Evolutionary conservation across 176 grass and related monocot genomes (phyloP).

Genomic region (Aegilops speltoides): DNA sequence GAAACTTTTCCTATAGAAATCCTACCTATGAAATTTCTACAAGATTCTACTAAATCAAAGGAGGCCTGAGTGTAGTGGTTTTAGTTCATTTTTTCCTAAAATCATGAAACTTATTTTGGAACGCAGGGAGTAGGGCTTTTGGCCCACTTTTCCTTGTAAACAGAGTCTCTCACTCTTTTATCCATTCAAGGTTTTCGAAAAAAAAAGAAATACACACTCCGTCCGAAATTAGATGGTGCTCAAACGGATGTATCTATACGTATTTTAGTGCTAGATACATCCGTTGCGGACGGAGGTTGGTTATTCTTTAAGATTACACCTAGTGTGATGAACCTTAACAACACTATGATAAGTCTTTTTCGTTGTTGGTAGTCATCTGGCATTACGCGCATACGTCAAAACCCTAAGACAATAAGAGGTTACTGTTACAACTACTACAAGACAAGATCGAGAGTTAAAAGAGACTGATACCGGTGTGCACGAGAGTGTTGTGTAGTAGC

Average conservation of each 20-base stretch:
- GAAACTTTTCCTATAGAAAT: too few species aligned
- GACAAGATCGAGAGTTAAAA: background rate
- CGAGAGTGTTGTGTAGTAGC: background rate
- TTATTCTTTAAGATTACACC: background rate
- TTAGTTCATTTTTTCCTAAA: too few species aligned
- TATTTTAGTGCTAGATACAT: too few species aligned
- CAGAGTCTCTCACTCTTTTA: background rate
- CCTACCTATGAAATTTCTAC: too few species aligned
- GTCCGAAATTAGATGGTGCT: too few species aligned
- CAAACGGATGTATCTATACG: too few species aligned
- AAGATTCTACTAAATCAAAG: too few species aligned
- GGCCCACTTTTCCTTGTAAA: background rate
- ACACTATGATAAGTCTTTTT: background rate
- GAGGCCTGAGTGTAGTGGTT: too few species aligned
- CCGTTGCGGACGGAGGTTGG: too few species aligned
- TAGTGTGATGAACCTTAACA: background rate
- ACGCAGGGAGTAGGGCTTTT: background rate
- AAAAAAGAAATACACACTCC: too few species aligned
- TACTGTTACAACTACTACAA: conserved; percentile 11
- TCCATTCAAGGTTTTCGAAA: background rate
- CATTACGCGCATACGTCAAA: background rate
- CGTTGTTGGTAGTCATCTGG: background rate
- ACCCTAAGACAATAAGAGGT: background rate
- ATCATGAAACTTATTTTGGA: too few species aligned
- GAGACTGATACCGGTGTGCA: background rate